Base-by-base conservation (phyloP, 805 yeast genomes). In the Nakazawaea anatomiae region DNA sequence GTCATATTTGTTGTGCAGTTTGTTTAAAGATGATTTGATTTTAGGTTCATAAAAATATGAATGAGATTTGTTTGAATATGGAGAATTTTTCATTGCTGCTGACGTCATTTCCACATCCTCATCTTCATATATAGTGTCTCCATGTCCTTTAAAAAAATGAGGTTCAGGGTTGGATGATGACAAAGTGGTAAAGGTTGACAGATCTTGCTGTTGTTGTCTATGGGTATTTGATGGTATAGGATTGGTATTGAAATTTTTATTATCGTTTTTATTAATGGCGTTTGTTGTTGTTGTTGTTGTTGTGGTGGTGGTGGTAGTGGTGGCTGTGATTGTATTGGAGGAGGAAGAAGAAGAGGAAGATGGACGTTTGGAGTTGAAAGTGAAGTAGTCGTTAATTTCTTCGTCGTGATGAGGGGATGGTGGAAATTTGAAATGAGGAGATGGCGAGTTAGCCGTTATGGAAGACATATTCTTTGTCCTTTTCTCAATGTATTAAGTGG, bases 401-500 rank as follows among this genome's bases (percentile, higher is more conserved):
- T 43, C 39, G 6, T 32, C n/a, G 11, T 27, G 8, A 25, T 10
- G 8, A 5, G 46, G 32, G 25, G 47, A 31, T 35, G 47, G 36
- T 10, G 50, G 46, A 38, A 47, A 47, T 29, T 41, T 41, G 51
- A 47, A 47, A 47, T 47, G 51, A 14, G 51, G 46, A 11, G 51
- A 47, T 6, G 51, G 46, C 5, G 46, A 42, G 30, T 36, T 42
- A 10, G 51, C 46, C 35, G 51, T 47, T 34, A 47, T 18, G 6
- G 51, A 47, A 8, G 42, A 34, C 46, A 44, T 44, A 18, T 18
- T 18, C 25, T 18, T 18, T 18, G 25, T 18, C 25, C 25, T 18
- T 18, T 18, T 18, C 25, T 18, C 25, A 18, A 18, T 18, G 25
- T 18, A 18, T 18, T 3, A 18, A 18, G 25, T 18, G 25, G 25